phyloP scores from a whole-genome alignment of 495 filamentous ascomycete genomes.

The Penicillium salamii region DNA sequence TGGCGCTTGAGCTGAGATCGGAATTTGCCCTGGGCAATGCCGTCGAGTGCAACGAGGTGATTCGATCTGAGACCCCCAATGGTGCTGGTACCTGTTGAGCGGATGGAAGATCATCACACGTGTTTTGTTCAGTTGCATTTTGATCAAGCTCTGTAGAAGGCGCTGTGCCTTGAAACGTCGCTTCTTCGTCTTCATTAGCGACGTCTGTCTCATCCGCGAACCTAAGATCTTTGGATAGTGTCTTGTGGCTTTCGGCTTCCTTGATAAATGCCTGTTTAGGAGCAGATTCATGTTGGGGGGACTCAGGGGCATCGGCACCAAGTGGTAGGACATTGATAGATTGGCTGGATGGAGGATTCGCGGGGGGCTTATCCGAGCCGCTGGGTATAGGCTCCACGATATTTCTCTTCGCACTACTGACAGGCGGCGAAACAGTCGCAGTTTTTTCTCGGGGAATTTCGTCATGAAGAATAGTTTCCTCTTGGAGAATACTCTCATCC shows the following conservation, averaged over 20 bases:
- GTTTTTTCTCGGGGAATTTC: not conserved
- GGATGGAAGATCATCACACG: slow-evolving; percentile 38
- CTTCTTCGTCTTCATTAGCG: not conserved
- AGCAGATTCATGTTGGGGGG: not conserved
- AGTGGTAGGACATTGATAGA: not conserved
- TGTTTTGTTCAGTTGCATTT: slow-evolving; percentile 18
- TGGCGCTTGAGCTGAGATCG: slow-evolving; percentile 15
- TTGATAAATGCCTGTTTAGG: not conserved
- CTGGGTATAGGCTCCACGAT: not conserved
- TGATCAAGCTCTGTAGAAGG: not conserved
- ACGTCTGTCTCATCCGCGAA: slow-evolving; percentile 12
- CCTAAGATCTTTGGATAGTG: slow-evolving; percentile 17
- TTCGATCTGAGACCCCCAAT: slow-evolving; percentile 27
- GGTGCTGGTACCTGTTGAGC: slow-evolving; percentile 32
- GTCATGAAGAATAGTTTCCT: slow-evolving; percentile 3
- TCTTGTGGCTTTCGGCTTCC: not conserved
- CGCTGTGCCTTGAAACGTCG: not conserved
- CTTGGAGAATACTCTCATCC: slow-evolving; percentile 4
- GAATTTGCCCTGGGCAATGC: slow-evolving; percentile 23
- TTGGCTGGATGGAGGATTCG: not conserved
- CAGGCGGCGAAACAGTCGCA: not conserved
- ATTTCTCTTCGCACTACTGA: not conserved
- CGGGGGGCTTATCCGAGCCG: not conserved
- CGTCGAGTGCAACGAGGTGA: slow-evolving; percentile 42
- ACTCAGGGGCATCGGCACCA: not conserved